These are phyloP conservation scores for Bonia amplexicaulis DNA, from an alignment of 176 grass and related monocot genomes.

Conservation along the genomic window DNA sequence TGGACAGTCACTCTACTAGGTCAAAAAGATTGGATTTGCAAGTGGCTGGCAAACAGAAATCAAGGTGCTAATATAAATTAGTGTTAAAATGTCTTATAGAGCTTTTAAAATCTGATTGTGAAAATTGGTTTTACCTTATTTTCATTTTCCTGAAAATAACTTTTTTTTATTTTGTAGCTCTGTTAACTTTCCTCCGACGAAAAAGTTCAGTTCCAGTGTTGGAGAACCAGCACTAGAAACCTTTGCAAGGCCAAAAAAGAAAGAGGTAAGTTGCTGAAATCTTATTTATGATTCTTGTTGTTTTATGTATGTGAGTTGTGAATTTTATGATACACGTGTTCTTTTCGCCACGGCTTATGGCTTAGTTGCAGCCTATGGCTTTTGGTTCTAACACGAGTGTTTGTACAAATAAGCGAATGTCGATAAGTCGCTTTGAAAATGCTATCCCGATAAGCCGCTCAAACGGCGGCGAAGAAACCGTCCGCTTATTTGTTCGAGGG, in stretches of 20 bases:
- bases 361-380: too few species aligned
- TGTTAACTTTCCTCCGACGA: constrained; percentile 59
- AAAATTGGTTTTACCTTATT: constrained; percentile 1
- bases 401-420: too few species aligned
- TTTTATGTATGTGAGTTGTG: not conserved
- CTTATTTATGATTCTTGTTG: not conserved
- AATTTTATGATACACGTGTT: not conserved
- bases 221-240: constrained; percentile 34
- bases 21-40: constrained; percentile 37
- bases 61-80: constrained; percentile 49
- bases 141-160: constrained; percentile 22
- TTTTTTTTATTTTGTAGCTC: constrained; percentile 42
- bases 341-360: too few species aligned
- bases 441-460: too few species aligned
- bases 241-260: constrained; percentile 37
- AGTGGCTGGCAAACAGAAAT: constrained; percentile 47
- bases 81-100: constrained; percentile 21
- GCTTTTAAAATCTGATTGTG: constrained; percentile 20
- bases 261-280: constrained; percentile 42
- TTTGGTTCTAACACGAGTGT: too few species aligned
- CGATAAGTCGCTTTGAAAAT: too few species aligned
- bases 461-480: too few species aligned
- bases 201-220: constrained; percentile 39
- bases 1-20: constrained; percentile 21
- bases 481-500: too few species aligned